phyloP scores from a whole-genome alignment of 2,329 filamentous ascomycete species.

The Aspergillus sp. region DNA sequence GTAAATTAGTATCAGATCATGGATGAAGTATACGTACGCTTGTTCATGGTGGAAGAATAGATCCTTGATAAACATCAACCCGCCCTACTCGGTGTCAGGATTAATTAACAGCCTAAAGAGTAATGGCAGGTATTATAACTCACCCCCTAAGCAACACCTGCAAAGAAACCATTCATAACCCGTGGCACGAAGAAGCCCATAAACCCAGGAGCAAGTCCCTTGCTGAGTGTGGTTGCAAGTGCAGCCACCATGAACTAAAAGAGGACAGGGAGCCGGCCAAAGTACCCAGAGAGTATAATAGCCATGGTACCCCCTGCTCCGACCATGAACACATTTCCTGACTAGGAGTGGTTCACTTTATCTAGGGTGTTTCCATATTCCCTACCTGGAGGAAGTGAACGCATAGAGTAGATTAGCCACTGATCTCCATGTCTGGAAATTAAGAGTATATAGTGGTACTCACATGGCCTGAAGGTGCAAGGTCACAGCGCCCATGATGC shows the following conservation, averaged over 20 bases:
- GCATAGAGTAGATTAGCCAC: no score
- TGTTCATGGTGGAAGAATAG: constrained; percentile 49
- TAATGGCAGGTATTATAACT: no score
- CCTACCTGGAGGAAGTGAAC: no score
- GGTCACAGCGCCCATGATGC: no score
- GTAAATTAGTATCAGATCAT: no score
- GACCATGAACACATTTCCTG: constrained; percentile 51
- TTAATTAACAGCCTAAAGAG: neutral
- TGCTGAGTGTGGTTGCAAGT: constrained; percentile 46
- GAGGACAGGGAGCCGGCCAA: constrained; percentile 51
- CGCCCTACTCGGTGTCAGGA: constrained; percentile 29
- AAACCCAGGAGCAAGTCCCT: constrained; percentile 42
- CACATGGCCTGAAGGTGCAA: no score
- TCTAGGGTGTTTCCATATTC: constrained; percentile 29
- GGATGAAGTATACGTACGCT: constrained; percentile 24
- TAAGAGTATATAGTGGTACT: no score
- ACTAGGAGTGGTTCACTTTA: constrained; percentile 45
- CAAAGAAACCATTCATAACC: constrained; percentile 52
- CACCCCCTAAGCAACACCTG: constrained; percentile 46
- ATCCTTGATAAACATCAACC: constrained; percentile 51
- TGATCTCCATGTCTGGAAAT: no score
- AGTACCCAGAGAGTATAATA: constrained; percentile 48
- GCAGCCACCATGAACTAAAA: constrained; percentile 46
- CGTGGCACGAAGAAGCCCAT: constrained; percentile 45
- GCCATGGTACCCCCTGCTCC: constrained; percentile 48